Base-by-base conservation (phyloP, 2,329 filamentous ascomycete genomes). In the Arthrobotrys sinensis region DNA sequence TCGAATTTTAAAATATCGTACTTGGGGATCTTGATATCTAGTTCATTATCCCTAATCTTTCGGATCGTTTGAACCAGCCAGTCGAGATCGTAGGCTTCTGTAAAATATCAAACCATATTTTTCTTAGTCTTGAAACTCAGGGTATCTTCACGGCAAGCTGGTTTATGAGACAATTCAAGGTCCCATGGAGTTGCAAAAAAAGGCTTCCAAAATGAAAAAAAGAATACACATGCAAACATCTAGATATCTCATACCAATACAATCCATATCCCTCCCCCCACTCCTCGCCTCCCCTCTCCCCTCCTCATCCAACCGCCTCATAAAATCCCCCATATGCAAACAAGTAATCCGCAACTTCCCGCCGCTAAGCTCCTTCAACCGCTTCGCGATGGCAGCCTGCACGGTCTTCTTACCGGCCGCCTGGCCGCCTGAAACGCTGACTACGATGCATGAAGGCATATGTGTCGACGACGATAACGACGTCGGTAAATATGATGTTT, bases 361-460 rank as follows among this genome's bases (percentile, higher is more conserved):
- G 11, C 62, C 38, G 32, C 78, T 78, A 16, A 80, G 67, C 12
- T 77, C 68, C n/a, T 71, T 62, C 24, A 81, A 69, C 12, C 80
- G 70, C 12, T 63, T 72, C 7, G 72, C 76, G 50, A 82, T 67
- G 4, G 79, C 80, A n/a, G 67, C 55, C 24, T 80, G 80, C 50
- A 82, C 81, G 1, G 77, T 79, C 62, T 82, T 82, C 69, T 82
- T 82, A 14, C 81, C 81, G 32, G 81, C 80, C 28, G 81, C 80
- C 34, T 81, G 79, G 14, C 81, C 81, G 50, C 81, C 81, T 14
- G 81, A 78, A 53, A 82, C 80, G 36, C 71, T 79, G 53, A 82
- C 81, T 40, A 82, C 67, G 43, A 77, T 77, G 34, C 73, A 77
- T 21, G 66, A 32, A 63, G 53, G 70, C 70, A 66, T 67, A 7